These are phyloP conservation scores for Fistulinella staudtii DNA, from an alignment of 1,284 basidiomycete species.

Conservation along the genomic window DNA sequence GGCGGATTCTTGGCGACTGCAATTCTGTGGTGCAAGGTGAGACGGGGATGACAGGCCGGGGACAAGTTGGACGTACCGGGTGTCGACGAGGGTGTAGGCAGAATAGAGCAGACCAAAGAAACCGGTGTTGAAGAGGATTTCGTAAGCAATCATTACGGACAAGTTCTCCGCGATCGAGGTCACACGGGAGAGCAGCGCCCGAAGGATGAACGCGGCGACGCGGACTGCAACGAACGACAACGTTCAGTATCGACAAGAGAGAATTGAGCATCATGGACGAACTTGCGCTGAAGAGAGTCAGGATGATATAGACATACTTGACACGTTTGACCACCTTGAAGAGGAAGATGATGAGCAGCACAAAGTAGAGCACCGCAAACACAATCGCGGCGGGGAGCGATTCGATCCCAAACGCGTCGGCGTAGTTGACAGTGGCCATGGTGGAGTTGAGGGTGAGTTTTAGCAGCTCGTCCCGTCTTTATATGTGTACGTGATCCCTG, in stretches of 20 bases:
- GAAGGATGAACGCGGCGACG: constrained; percentile 33
- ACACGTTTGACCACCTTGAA: constrained; percentile 36
- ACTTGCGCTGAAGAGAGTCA: constrained; percentile 46
- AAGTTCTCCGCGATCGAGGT: constrained; percentile 22
- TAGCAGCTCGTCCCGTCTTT: no score
- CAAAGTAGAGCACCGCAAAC: constrained; percentile 41
- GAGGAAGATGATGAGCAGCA: constrained; percentile 37
- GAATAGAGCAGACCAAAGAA: constrained; percentile 40
- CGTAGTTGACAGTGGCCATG: constrained; percentile 32
- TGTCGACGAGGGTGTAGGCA: constrained; percentile 27
- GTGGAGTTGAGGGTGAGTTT: background rate
- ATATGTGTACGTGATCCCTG: no score
- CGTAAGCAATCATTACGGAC: constrained; percentile 25
- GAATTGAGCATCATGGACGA: constrained; percentile 16
- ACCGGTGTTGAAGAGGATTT: constrained; percentile 33
- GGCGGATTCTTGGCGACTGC: constrained; percentile 20
- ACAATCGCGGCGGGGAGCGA: constrained; percentile 41
- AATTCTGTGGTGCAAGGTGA: constrained; percentile 11
- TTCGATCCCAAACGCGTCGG: constrained; percentile 36
- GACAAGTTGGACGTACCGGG: constrained; percentile 32
- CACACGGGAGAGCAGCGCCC: constrained; percentile 28
- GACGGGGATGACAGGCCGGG: accelerated
- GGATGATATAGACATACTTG: constrained; percentile 37
- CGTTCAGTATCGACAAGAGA: constrained; percentile 26
- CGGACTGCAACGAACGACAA: constrained; percentile 33